Evolutionary conservation across 2,329 filamentous ascomycete species (phyloP).

Genomic region (Colletotrichum karsti): DNA sequence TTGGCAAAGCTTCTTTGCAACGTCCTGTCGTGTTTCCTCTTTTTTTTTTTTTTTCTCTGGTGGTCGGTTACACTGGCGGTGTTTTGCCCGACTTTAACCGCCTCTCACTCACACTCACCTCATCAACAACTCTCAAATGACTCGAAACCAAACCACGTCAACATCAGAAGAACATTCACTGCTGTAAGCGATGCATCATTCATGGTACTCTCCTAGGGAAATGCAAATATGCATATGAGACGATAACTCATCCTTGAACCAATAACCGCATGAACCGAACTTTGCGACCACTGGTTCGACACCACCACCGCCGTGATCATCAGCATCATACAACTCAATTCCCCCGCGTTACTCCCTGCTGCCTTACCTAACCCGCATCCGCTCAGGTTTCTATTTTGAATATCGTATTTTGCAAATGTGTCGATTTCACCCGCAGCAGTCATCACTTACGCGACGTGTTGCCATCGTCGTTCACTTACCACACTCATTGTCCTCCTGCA

Average conservation of each 20-base stretch:
- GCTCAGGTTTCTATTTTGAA: neutral
- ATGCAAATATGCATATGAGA: neutral
- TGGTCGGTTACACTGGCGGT: neutral
- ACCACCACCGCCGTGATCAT: neutral
- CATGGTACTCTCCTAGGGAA: neutral
- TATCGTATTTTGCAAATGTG: neutral
- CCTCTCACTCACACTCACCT: neutral
- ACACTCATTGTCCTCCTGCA: no score
- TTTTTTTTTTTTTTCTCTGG: neutral
- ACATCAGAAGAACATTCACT: neutral
- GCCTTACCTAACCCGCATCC: neutral
- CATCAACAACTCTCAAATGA: neutral
- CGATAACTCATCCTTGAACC: neutral
- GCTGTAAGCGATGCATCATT: no score
- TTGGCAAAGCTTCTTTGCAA: conserved; percentile 30
- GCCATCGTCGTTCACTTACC: no score
- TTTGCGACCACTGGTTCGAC: neutral
- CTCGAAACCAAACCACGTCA: neutral
- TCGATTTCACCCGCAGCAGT: no score
- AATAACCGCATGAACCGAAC: conserved; percentile 2
- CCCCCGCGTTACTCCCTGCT: neutral
- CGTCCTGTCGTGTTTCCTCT: neutral
- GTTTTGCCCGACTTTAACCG: neutral
- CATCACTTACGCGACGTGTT: no score
- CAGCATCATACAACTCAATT: neutral